These are phyloP conservation scores for Anisodus tanguticus DNA, from an alignment of 257 asterid species.

Conservation along the genomic window DNA sequence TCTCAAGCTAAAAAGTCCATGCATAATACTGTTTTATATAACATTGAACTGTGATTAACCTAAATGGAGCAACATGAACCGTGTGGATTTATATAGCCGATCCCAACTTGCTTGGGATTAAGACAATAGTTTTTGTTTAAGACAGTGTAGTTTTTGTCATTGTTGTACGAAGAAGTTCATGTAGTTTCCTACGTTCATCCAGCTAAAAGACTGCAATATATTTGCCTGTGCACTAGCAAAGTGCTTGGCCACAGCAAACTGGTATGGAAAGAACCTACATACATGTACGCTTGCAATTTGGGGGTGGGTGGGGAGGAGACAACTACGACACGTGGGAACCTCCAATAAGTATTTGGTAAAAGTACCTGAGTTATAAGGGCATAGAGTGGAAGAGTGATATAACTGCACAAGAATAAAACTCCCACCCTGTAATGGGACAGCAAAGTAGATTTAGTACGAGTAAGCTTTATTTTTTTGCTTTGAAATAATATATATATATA, in stretches of 20 bases:
- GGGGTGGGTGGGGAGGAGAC: background rate
- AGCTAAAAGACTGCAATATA: background rate
- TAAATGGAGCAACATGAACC: background rate
- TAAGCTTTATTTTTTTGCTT: background rate
- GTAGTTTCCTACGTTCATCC: background rate
- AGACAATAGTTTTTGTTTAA: background rate
- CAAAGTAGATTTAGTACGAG: slow-evolving; percentile 4
- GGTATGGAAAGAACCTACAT: background rate
- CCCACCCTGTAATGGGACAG: slow-evolving; percentile 54
- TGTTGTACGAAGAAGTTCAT: background rate
- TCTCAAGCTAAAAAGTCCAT: too few relatives aligned
- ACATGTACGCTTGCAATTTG: background rate
- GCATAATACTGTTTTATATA: too few relatives aligned
- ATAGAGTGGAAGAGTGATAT: slow-evolving; percentile 88
- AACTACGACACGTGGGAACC: background rate
- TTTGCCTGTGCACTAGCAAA: slow-evolving; percentile 4
- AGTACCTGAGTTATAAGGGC: slow-evolving; percentile 69
- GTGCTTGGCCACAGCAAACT: background rate
- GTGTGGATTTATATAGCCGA: background rate
- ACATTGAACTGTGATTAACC: background rate
- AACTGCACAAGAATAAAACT: slow-evolving; percentile 78
- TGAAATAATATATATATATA: background rate
- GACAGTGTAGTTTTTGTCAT: background rate
- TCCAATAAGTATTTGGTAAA: background rate
- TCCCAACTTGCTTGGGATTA: background rate